Evolutionary conservation across 129 eudicot species (phyloP).

Genomic region (Heracleum sosnowskyi): DNA sequence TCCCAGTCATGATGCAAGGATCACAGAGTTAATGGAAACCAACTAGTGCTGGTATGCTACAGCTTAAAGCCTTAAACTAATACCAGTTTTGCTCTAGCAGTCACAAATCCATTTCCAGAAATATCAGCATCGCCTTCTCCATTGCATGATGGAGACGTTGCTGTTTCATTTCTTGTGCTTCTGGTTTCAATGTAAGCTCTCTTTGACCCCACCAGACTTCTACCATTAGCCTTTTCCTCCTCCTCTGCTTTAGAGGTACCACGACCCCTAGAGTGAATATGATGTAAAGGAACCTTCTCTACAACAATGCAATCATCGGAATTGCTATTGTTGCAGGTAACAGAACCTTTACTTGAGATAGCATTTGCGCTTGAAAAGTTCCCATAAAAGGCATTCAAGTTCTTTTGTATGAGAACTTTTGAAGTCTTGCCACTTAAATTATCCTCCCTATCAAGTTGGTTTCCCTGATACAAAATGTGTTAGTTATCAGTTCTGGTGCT

Average conservation of each 20-base stretch:
- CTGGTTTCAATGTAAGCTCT: conserved; percentile 52
- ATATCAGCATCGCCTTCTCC: conserved; percentile 47
- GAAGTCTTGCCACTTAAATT: conserved; percentile 31
- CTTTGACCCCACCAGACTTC: conserved; percentile 44
- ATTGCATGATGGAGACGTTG: conserved; percentile 50
- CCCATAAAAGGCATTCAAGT: conserved; percentile 48
- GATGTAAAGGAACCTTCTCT: conserved; percentile 24
- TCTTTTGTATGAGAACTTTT: conserved; percentile 40
- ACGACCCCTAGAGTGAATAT: conserved; percentile 16
- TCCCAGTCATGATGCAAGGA: not conserved
- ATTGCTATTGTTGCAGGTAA: conserved; percentile 13
- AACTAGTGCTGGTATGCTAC: conserved; percentile 7
- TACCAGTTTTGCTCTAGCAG: conserved; percentile 97
- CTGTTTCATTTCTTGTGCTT: conserved; percentile 55
- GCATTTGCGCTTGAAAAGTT: conserved; percentile 31
- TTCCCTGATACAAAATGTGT: conserved; percentile 36
- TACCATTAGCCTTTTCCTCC: conserved; percentile 42
- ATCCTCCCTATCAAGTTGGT: conserved; percentile 32
- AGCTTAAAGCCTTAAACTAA: not conserved
- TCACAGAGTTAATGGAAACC: not conserved
- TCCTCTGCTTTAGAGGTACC: conserved; percentile 35
- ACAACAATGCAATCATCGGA: conserved; percentile 38
- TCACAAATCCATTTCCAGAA: conserved; percentile 74
- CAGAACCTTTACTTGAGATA: conserved; percentile 15
- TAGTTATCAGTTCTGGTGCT: conserved; percentile 6